Evolutionary conservation across 768 basidiomycete species (phyloP), one percentile per base, ranked within the genome.

Genomic region (Ramaria rubella): DNA sequence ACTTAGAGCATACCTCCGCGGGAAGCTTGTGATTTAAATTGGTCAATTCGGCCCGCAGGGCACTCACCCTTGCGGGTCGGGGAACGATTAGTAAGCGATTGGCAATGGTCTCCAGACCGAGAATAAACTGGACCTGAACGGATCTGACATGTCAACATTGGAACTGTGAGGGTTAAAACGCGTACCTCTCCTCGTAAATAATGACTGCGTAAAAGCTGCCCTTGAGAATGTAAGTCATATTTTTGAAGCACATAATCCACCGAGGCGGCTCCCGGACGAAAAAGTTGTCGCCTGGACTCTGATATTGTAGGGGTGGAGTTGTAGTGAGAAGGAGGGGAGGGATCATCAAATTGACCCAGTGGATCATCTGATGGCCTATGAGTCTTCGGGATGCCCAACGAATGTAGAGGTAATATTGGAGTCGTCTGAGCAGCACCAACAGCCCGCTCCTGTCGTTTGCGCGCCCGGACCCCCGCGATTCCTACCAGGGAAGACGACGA

Each of bases 21-120:
- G 96, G 96, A 29, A 99, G 80, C 67, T 88, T 90, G 67, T 99
- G 95, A 65, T 99, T 99, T 53, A 99, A 73, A 17, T 87, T 86
- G 4, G 96, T 99, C 63, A 99, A 72, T 68, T 98, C 96, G 30
- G 96, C 96, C 66, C 96, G 77, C 44, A 99, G 74, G n/a, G 96
- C 94, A 68, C 93, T 95, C 40, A 98, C 87, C 36, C 95, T 84
- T 12, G 96, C 96, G 44, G 89, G 93, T 65, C 87, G 87, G 14
- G 96, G 96, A 0, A 99, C 85, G 26, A 96, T 85, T 49, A 99
- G 73, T 34, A 99, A 78, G 49, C 90, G 81, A 65, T 95, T 95
- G 62, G 86, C 92, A 63, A 99, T 94, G 66, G 85, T 88, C 69
- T 98, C 95, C 48, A 99, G 79, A 17, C 83, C 80, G 48, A 94